Conservation (phyloP, 2,329 filamentous ascomycete species). For the Tricladium varicosporioides region DNA sequence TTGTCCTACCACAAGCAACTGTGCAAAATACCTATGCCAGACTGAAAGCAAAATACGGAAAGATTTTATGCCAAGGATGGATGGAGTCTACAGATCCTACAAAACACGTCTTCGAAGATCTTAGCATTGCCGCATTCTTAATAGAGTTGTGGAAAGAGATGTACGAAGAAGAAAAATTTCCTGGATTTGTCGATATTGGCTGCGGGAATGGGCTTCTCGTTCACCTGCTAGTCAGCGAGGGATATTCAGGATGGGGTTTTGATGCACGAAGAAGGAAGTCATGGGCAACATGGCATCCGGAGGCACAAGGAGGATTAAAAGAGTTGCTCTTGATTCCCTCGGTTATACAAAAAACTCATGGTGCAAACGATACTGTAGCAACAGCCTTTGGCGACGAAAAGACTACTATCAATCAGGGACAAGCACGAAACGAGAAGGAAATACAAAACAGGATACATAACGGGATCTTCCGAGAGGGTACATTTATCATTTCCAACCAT, state of each 20-base stretch:
- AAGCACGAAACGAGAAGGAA: slow-evolving; percentile 18
- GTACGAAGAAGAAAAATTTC: slow-evolving; percentile 64
- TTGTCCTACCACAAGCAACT: slow-evolving; percentile 69
- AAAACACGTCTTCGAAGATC: slow-evolving; percentile 95
- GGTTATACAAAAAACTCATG: slow-evolving; percentile 20
- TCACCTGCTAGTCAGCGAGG: slow-evolving; percentile 76
- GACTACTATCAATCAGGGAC: neutral
- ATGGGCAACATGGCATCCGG: slow-evolving; percentile 68
- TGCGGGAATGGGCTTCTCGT: slow-evolving; percentile 93
- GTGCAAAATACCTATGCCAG: slow-evolving; percentile 81
- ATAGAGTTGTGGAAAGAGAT: slow-evolving; percentile 88
- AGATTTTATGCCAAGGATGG: slow-evolving; percentile 70
- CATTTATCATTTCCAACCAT: slow-evolving; percentile 96
- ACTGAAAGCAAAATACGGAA: slow-evolving; percentile 78
- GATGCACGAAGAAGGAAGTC: slow-evolving; percentile 84
- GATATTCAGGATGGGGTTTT: slow-evolving; percentile 85
- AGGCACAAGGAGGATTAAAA: slow-evolving; percentile 48
- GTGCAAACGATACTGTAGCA: neutral
- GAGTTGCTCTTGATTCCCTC: slow-evolving; percentile 61
- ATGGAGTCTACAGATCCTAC: slow-evolving; percentile 80
- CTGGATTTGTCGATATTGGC: slow-evolving; percentile 92
- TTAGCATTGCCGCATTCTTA: slow-evolving; percentile 86
- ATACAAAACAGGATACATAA: slow-evolving; percentile 44
- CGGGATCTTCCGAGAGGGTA: slow-evolving; percentile 69
- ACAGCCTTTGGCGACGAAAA: neutral